Evolutionary conservation across 805 yeast species (phyloP), one percentile per base, ranked within the genome.

Genomic region (Candida mattraensis): DNA sequence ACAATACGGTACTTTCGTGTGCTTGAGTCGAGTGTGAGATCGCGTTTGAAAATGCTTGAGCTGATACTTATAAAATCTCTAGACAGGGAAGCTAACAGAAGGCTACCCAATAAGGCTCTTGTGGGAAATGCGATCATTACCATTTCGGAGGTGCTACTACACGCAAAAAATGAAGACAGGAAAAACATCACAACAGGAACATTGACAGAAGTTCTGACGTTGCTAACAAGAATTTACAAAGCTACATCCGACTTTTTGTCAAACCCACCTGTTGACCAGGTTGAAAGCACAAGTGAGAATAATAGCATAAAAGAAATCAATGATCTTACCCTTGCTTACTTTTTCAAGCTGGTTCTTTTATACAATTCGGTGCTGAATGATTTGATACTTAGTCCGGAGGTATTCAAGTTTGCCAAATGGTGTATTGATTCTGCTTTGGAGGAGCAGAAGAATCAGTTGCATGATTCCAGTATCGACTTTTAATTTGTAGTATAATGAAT

Each of bases 401-500:
- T 83, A 5, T 76, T 76, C 50, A 76, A 75, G 44, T 64, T 83
- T 44, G 87, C 87, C 12, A 80, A 80, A 51, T 78, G 86, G 80
- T 83, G 83, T 18, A 69, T 80, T 37, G 88, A 82, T 47, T 71
- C 71, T 19, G 82, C 82, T 11, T 64, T 76, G 35, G 78, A 76
- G 12, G 76, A 74, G 38, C 67, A 66, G 41, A 47, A 38, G 33
- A 63, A 57, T 35, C 60, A 60, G 36, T 44, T 39, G 31, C 23
- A 24, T 22, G 44, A 28, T 14, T 23, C 11, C 11, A 12, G 10
- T 23, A n/a, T 14, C 35, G 10, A 22, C 35, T 19, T 35, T 23
- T 32, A 41, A 21, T 19, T 23, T 21, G 13, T 33, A 24, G 18
- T 25, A 10, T 9, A 14, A 28, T 23, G 11, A 23, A 5, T 14